Percentiles rank a stretch among this genome's conserved stretches.
Conservation (phyloP, 108 stramenopile genomes). For the Discostella stelligeroides region DNA sequence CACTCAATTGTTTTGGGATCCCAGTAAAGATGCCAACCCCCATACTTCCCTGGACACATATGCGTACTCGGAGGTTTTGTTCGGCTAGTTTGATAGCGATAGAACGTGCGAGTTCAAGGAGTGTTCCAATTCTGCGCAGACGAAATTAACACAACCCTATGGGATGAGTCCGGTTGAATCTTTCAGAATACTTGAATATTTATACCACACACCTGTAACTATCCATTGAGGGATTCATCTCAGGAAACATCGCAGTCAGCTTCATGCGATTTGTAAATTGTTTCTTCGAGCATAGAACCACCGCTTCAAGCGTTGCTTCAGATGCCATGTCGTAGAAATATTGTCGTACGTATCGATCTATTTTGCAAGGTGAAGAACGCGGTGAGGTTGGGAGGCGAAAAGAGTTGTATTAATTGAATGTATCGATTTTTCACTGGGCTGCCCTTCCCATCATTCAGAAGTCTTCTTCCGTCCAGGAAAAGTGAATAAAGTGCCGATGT, state of each 20-base stretch:
- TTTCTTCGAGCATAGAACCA: conserved; percentile 64
- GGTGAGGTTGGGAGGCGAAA: not conserved
- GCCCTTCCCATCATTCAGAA: conserved; percentile 42
- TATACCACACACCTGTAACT: conserved; percentile 62
- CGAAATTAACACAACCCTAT: not conserved
- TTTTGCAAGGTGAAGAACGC: not conserved
- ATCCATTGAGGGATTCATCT: conserved; percentile 88
- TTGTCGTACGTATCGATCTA: conserved; percentile 76
- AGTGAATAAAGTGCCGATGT: conserved; percentile 60
- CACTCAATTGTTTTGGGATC: conserved; percentile 79
- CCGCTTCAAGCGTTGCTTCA: conserved; percentile 70
- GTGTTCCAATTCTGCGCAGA: conserved; percentile 67
- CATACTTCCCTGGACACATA: conserved; percentile 85
- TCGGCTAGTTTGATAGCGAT: conserved; percentile 76
- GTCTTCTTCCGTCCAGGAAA: conserved; percentile 31
- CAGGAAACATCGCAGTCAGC: conserved; percentile 80
- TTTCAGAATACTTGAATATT: not conserved
- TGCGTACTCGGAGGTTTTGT: conserved; percentile 81
- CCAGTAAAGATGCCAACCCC: conserved; percentile 90
- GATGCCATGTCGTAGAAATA: conserved; percentile 86
- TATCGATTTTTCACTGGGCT: conserved; percentile 59
- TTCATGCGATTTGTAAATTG: conserved; percentile 80
- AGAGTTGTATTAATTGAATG: conserved; percentile 4
- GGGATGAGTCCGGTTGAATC: not conserved
- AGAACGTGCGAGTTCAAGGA: conserved; percentile 73